Evolutionary conservation across 75 land plant species (phyloP).

Genomic region (Ceratopteris richardii): DNA sequence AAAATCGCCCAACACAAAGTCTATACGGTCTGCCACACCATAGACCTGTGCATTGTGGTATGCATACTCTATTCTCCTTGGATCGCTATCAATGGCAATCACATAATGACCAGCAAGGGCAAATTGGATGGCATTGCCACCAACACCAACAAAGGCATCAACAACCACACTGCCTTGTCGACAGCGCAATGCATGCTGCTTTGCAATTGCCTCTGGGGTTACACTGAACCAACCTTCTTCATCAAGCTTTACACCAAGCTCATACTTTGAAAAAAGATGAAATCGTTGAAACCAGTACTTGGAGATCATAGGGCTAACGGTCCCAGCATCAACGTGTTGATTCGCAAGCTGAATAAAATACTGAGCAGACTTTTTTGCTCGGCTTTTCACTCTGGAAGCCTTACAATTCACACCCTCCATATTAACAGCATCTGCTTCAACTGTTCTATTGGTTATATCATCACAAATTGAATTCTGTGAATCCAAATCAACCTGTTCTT

Average conservation of each 20-base stretch:
- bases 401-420: no score
- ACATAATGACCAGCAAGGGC: constrained; percentile 37
- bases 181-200: constrained; percentile 77
- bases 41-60: constrained; percentile 44
- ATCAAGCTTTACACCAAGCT: constrained; percentile 68
- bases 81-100: constrained; percentile 47
- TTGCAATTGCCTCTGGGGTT: constrained; percentile 70
- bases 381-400: background rate
- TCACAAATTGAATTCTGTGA: no score
- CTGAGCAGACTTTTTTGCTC: background rate
- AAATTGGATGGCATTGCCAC: constrained; percentile 86
- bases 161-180: constrained; percentile 30
- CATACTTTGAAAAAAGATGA: constrained; percentile 56
- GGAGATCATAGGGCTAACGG: constrained; percentile 10
- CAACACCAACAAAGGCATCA: constrained; percentile 80
- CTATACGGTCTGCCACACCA: constrained; percentile 48
- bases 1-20: constrained; percentile 51
- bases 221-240: constrained; percentile 94
- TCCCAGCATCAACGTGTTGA: constrained; percentile 11
- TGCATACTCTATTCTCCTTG: constrained; percentile 32
- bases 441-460: no score
- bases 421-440: no score
- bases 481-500: no score
- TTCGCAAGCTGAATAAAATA: background rate
- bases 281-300: constrained; percentile 86